Conservation (phyloP, 495 filamentous ascomycete genomes). For the Ascodesmis nigricans region DNA sequence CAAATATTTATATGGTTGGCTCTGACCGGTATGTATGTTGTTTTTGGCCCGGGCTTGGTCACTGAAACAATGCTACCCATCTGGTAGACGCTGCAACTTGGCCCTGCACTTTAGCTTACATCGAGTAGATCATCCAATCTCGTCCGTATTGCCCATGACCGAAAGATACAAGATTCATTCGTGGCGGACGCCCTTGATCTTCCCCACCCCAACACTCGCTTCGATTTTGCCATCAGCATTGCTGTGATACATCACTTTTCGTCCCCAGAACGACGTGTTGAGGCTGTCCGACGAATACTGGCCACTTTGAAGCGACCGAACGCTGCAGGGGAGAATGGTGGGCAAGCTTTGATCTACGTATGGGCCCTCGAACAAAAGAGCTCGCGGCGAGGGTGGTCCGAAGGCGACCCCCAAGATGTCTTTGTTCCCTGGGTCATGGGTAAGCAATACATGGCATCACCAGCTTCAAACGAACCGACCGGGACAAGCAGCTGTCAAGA, state of each 20-base stretch:
- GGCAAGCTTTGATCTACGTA: slow-evolving; percentile 66
- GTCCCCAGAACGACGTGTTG: slow-evolving; percentile 48
- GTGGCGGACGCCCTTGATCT: slow-evolving; percentile 50
- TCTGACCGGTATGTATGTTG: slow-evolving; percentile 47
- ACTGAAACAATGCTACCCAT: neutral
- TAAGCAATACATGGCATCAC: slow-evolving; percentile 22
- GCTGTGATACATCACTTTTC: slow-evolving; percentile 91
- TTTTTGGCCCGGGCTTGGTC: neutral
- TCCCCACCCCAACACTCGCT: slow-evolving; percentile 42
- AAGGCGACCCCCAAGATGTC: slow-evolving; percentile 67
- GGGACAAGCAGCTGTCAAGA: no score
- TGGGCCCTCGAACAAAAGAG: slow-evolving; percentile 88
- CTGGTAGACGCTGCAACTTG: neutral
- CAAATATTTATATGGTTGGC: slow-evolving; percentile 56
- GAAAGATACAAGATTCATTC: slow-evolving; percentile 27
- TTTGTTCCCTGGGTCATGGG: slow-evolving; percentile 86
- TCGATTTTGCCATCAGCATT: slow-evolving; percentile 89
- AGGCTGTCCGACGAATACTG: slow-evolving; percentile 51
- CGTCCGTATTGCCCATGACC: slow-evolving; percentile 40
- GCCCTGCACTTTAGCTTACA: slow-evolving; percentile 7
- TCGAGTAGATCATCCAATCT: slow-evolving; percentile 42
- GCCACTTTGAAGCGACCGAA: slow-evolving; percentile 34
- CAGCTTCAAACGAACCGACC: no score
- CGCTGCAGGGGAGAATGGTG: slow-evolving; percentile 24
- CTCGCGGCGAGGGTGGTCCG: slow-evolving; percentile 81